phyloP scores from a whole-genome alignment of 1,139 yeast species.

The Protomyces inundatus region DNA sequence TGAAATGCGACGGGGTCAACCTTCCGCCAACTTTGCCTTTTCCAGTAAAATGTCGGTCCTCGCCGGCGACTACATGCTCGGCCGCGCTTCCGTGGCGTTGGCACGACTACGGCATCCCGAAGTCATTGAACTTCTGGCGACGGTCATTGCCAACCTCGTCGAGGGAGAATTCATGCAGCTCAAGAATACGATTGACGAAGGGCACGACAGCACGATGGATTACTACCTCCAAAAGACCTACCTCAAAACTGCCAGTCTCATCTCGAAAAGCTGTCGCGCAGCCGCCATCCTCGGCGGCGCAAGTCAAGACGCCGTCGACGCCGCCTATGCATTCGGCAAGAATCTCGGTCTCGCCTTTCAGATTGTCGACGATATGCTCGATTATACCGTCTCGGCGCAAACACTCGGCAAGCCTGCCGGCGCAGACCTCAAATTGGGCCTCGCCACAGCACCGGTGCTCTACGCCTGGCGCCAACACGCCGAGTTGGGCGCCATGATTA shows the following conservation, averaged over 20 bases:
- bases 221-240: constrained; percentile 93
- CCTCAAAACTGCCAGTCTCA: constrained; percentile 86
- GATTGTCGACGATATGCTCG: constrained; percentile 92
- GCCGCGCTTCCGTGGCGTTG: constrained; percentile 93
- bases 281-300: constrained; percentile 92
- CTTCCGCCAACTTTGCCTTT: constrained; percentile 88
- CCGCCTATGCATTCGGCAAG: constrained; percentile 85
- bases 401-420: constrained; percentile 83
- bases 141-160: constrained; percentile 91
- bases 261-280: constrained; percentile 92
- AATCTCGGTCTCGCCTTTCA: constrained; percentile 94
- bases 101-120: constrained; percentile 93
- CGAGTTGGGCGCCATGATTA: constrained; percentile 73
- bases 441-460: constrained; percentile 94
- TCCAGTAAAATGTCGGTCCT: constrained; percentile 95
- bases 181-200: constrained; percentile 65
- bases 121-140: constrained; percentile 88
- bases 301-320: constrained; percentile 64
- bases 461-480: constrained; percentile 91
- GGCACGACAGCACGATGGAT: constrained; percentile 67
- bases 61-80: constrained; percentile 92
- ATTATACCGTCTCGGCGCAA: constrained; percentile 77
- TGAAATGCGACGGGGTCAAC: constrained; percentile 83
- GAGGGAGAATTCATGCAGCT: constrained; percentile 99
- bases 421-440: constrained; percentile 86